A percentile compares a stretch with the other conserved stretches of the same genome.
These are phyloP conservation scores for Pestalotiopsis sp. DNA, from an alignment of 2,329 filamentous ascomycete genomes.

Conservation along the genomic window DNA sequence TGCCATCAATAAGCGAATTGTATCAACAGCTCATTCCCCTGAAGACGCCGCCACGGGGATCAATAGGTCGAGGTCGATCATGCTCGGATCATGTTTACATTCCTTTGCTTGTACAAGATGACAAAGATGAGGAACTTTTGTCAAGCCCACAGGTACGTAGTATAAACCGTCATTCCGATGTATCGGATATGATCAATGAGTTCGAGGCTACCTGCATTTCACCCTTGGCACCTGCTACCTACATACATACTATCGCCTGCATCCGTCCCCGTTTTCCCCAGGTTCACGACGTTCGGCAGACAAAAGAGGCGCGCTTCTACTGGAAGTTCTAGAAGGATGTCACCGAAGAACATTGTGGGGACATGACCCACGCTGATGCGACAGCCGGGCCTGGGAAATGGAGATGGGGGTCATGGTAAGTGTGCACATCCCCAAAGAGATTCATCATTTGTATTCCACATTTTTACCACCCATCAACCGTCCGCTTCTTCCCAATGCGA, in stretches of 20 bases:
- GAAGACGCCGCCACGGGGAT: no score
- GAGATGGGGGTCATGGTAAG: background rate
- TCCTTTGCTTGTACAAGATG: no score
- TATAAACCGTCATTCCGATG: background rate
- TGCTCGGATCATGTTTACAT: no score
- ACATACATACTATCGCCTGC: background rate
- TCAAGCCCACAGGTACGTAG: background rate
- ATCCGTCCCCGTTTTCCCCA: constrained; percentile 6
- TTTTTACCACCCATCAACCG: background rate
- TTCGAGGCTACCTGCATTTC: background rate
- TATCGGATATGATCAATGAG: background rate
- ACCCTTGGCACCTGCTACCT: background rate
- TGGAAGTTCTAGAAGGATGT: constrained; percentile 14
- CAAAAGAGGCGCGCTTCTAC: constrained; percentile 4
- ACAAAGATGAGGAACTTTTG: no score
- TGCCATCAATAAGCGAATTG: background rate
- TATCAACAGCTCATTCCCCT: no score
- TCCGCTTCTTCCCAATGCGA: background rate
- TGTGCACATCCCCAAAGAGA: background rate
- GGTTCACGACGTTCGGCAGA: constrained; percentile 6
- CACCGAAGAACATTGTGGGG: constrained; percentile 8
- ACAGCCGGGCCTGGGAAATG: constrained; percentile 7
- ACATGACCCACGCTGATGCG: background rate
- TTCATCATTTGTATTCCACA: background rate
- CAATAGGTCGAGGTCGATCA: no score